These are phyloP conservation scores for Rhododendron williamsianum DNA, from an alignment of 148 eudicot genomes.

Conservation along the genomic window DNA sequence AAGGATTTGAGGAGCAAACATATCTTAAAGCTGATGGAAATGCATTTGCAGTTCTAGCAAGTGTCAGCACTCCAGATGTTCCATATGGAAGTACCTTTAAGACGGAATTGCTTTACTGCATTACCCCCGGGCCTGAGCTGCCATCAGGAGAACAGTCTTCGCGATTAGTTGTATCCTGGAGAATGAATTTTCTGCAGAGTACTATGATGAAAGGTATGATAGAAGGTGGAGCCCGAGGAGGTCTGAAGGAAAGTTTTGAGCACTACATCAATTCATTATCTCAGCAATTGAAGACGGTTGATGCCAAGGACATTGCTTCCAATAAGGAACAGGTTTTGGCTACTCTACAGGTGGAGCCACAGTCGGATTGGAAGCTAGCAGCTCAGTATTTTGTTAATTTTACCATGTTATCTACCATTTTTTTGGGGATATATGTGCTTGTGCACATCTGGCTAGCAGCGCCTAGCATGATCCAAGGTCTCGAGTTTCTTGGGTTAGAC, in stretches of 20 bases:
- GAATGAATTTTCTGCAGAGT: constrained; percentile 79
- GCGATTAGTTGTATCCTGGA: constrained; percentile 63
- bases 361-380: constrained; percentile 83
- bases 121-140: constrained; percentile 80
- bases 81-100: constrained; percentile 71
- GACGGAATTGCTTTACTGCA: constrained; percentile 64
- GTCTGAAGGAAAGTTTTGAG: constrained; percentile 75
- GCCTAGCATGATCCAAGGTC: constrained; percentile 77
- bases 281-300: constrained; percentile 54
- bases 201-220: constrained; percentile 97
- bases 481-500: constrained; percentile 92
- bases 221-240: constrained; percentile 79
- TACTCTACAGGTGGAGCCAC: constrained; percentile 58
- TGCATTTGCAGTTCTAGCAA: constrained; percentile 52
- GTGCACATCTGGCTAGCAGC: constrained; percentile 58
- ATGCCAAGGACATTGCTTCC: constrained; percentile 50
- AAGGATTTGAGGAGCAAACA: constrained; percentile 77
- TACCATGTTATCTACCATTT: constrained; percentile 62
- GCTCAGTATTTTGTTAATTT: constrained; percentile 75
- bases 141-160: constrained; percentile 81
- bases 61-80: constrained; percentile 86
- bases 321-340: constrained; percentile 76
- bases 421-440: constrained; percentile 54
- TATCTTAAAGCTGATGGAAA: constrained; percentile 77
- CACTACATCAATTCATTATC: constrained; percentile 42